These are phyloP conservation scores for Aspergillus awamori DNA, from an alignment of 2,329 filamentous ascomycete genomes.

Conservation along the genomic window DNA sequence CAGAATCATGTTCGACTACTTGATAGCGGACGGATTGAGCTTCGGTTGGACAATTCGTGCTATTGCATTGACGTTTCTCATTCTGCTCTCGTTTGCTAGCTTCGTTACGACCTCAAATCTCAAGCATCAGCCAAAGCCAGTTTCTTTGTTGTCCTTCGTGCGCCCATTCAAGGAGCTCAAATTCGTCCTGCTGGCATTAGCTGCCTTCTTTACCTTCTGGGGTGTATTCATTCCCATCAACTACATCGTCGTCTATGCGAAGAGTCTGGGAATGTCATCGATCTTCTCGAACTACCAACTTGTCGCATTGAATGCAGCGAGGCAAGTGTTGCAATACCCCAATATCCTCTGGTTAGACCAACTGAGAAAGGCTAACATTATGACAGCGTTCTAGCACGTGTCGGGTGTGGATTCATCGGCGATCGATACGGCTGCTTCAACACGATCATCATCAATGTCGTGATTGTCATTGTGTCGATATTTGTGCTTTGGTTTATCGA, in stretches of 20 bases:
- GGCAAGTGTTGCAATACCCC: not conserved
- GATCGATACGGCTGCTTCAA: not conserved
- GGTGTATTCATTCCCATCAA: slow-evolving; percentile 22
- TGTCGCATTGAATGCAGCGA: not conserved
- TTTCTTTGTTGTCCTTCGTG: not conserved
- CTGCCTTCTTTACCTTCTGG: slow-evolving; percentile 18
- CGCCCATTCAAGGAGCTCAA: slow-evolving; percentile 4
- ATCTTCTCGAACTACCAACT: not conserved
- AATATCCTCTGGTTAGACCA: not conserved
- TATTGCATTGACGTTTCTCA: slow-evolving; percentile 60
- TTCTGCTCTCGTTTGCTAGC: slow-evolving; percentile 53
- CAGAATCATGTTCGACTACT: slow-evolving; percentile 55
- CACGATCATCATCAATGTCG: not conserved
- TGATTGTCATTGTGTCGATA: too few species aligned
- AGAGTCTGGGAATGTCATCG: not conserved
- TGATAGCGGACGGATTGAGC: slow-evolving; percentile 51
- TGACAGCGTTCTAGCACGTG: not conserved
- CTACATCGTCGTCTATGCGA: not conserved
- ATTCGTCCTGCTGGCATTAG: slow-evolving; percentile 8
- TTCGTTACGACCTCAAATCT: slow-evolving; percentile 51
- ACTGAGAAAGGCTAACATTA: not conserved
- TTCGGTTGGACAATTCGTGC: slow-evolving; percentile 58
- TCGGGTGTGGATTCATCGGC: not conserved
- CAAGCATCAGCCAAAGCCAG: not conserved
- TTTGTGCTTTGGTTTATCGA: too few species aligned